Conservation (phyloP, 345 rosid genomes). For the Lumnitzera racemosa region DNA sequence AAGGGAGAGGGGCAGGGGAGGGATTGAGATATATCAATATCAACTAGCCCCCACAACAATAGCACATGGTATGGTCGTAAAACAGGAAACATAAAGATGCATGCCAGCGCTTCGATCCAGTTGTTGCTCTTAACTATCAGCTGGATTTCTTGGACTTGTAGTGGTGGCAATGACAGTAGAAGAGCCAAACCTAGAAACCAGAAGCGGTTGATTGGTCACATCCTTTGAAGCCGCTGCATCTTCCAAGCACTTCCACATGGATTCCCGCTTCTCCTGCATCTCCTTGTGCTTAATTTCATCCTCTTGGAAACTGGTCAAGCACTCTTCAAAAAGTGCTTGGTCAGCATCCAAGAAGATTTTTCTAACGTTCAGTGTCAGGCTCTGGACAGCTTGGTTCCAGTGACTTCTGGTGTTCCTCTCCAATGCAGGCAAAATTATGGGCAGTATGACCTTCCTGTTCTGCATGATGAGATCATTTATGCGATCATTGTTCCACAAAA, state of each 20-base stretch:
- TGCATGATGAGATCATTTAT: constrained; percentile 49
- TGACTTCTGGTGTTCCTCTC: constrained; percentile 47
- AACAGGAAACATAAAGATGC: no score
- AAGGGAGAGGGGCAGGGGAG: not conserved
- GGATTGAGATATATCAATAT: no score
- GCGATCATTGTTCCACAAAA: constrained; percentile 59
- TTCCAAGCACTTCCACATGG: constrained; percentile 61
- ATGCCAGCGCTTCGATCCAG: constrained; percentile 1
- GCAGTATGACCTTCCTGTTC: constrained; percentile 43
- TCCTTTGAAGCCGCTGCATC: constrained; percentile 53
- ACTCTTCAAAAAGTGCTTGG: constrained; percentile 60
- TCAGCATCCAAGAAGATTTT: constrained; percentile 49
- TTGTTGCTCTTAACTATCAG: constrained; percentile 27
- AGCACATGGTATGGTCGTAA: no score
- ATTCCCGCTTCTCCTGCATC: constrained; percentile 37
- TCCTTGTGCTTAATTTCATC: constrained; percentile 41
- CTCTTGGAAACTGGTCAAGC: constrained; percentile 48
- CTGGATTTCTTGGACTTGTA: constrained; percentile 28
- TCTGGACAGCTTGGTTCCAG: constrained; percentile 57
- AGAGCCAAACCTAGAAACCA: constrained; percentile 41
- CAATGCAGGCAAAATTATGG: constrained; percentile 46
- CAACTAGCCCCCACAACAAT: no score
- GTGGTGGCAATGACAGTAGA: constrained; percentile 33
- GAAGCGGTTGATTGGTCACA: constrained; percentile 47
- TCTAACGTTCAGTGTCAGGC: constrained; percentile 47